Evolutionary conservation across 345 rosid genomes (phyloP).

Genomic region (Triadica sebifera): DNA sequence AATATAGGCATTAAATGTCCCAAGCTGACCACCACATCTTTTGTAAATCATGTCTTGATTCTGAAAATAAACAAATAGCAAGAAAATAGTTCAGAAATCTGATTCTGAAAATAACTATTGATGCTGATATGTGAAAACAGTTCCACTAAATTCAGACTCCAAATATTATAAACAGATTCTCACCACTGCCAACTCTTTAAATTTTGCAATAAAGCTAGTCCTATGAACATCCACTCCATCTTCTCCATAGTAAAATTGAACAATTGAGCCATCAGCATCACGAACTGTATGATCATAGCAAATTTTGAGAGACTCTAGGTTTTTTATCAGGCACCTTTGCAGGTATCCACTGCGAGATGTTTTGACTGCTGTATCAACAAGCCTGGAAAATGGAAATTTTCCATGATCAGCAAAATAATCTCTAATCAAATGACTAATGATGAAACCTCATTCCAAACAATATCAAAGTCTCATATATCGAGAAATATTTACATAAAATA

Average conservation of each 20-base stretch:
- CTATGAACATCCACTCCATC: slow-evolving; percentile 96
- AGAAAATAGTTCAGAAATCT: neutral
- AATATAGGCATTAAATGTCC: slow-evolving; percentile 48
- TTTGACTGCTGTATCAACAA: slow-evolving; percentile 97
- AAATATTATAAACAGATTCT: slow-evolving; percentile 29
- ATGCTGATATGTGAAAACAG: neutral
- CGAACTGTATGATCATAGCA: slow-evolving; percentile 93
- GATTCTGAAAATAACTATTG: neutral
- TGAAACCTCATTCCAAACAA: neutral
- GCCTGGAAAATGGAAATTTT: slow-evolving; percentile 41
- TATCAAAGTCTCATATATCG: neutral
- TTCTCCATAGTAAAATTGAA: slow-evolving; percentile 94
- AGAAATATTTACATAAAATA: neutral
- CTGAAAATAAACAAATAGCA: slow-evolving; percentile 37
- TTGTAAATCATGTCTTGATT: slow-evolving; percentile 63
- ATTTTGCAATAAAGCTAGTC: slow-evolving; percentile 72
- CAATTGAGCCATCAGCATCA: slow-evolving; percentile 88
- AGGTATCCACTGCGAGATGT: slow-evolving; percentile 99
- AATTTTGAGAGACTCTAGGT: slow-evolving; percentile 88
- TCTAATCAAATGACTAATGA: neutral
- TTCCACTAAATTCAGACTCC: slow-evolving; percentile 11
- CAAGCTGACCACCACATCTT: slow-evolving; percentile 41
- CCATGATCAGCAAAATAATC: slow-evolving; percentile 10
- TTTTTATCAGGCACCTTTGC: slow-evolving; percentile 94
- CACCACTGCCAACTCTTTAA: slow-evolving; percentile 65